Evolutionary conservation across 371 early-diverging fungal species (phyloP).

Genomic region (Syncephalastrum sp.): DNA sequence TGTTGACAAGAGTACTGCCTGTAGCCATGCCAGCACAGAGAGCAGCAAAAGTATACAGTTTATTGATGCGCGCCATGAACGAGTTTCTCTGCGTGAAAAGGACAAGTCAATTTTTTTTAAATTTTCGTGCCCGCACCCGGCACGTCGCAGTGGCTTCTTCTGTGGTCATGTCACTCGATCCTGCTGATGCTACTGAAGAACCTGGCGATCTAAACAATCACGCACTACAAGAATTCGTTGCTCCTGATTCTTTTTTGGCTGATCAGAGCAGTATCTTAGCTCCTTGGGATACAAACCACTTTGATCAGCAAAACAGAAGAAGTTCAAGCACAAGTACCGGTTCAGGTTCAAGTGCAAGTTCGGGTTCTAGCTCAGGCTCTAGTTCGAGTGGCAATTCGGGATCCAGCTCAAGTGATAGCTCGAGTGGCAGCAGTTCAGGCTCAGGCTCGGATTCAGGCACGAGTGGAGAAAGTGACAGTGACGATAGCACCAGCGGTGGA

Average conservation of each 20-base stretch:
- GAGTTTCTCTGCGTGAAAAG: too few species aligned
- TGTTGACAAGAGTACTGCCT: conserved; percentile 47
- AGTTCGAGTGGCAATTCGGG: conserved; percentile 16
- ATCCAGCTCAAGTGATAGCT: background rate
- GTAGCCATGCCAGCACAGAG: conserved; percentile 47
- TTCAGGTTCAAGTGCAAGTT: conserved; percentile 22
- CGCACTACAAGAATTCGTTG: too few species aligned
- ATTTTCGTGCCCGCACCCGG: too few species aligned
- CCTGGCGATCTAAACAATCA: too few species aligned
- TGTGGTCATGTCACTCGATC: too few species aligned
- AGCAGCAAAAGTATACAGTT: conserved; percentile 36
- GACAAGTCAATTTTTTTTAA: too few species aligned
- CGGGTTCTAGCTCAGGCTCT: conserved; percentile 16
- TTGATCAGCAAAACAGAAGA: background rate
- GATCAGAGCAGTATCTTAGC: too few species aligned
- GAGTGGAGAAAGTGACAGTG: background rate
- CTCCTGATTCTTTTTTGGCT: too few species aligned
- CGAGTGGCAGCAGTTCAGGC: conserved; percentile 1
- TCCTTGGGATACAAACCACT: too few species aligned
- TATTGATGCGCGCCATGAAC: conserved; percentile 39
- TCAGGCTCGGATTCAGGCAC: conserved; percentile 17
- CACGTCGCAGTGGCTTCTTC: too few species aligned
- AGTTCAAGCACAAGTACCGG: conserved; percentile 16
- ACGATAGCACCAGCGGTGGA: too few species aligned
- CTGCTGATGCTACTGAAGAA: too few species aligned